phyloP scores from a whole-genome alignment of 768 basidiomycete genomes.

The Clavulina sp. region DNA sequence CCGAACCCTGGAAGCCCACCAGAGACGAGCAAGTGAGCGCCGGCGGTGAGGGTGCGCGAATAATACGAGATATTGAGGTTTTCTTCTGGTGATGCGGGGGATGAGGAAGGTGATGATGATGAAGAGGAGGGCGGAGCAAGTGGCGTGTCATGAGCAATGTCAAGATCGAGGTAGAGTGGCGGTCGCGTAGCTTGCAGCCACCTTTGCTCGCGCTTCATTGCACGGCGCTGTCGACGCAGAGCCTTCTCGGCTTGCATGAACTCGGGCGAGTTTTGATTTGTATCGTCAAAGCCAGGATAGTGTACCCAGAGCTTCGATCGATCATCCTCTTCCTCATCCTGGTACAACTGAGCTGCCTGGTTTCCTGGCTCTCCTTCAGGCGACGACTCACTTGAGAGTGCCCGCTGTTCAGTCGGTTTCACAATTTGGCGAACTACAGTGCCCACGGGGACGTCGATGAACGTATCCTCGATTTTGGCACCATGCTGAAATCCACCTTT shows the following conservation, averaged over 20 bases:
- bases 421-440: constrained; percentile 71
- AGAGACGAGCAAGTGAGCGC: constrained; percentile 34
- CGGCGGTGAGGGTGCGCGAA: background rate
- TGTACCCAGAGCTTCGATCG: constrained; percentile 59
- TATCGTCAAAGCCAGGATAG: constrained; percentile 49
- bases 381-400: too few relatives aligned
- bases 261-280: constrained; percentile 38
- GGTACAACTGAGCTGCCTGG: constrained; percentile 26
- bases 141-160: too few relatives aligned
- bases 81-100: constrained; percentile 24
- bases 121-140: too few relatives aligned
- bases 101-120: too few relatives aligned
- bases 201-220: constrained; percentile 16
- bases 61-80: constrained; percentile 16
- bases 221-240: constrained; percentile 40
- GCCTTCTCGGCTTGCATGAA: constrained; percentile 57
- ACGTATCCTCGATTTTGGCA: constrained; percentile 45
- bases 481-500: constrained; percentile 83
- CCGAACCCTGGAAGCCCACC: constrained; percentile 76
- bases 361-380: constrained; percentile 64
- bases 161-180: constrained; percentile 17
- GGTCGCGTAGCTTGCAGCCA: constrained; percentile 31
- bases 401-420: constrained; percentile 44
- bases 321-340: constrained; percentile 39
- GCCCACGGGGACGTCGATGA: constrained; percentile 75